These are phyloP conservation scores for Rhizopogon vesiculosus DNA, from an alignment of 768 basidiomycete species.

Conservation along the genomic window DNA sequence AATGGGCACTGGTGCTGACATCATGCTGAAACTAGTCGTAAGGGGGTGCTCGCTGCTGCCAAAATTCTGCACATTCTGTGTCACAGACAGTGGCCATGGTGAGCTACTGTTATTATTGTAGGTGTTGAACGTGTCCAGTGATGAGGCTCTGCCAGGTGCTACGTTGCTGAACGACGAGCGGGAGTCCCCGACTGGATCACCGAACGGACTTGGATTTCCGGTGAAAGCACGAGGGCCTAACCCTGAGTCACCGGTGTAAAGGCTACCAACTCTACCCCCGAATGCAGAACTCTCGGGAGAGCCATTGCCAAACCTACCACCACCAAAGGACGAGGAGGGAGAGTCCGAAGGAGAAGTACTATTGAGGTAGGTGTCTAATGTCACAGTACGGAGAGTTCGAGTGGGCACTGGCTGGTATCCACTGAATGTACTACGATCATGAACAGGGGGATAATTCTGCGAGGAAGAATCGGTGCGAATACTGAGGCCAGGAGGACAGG, in stretches of 20 bases:
- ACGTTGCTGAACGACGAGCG: constrained; percentile 30
- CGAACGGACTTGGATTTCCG: constrained; percentile 32
- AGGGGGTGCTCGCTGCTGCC: constrained; percentile 19
- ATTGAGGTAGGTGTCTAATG: constrained; percentile 53
- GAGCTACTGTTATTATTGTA: constrained; percentile 28
- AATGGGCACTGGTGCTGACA: constrained; percentile 13
- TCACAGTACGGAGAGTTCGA: constrained; percentile 52
- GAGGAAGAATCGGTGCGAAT: constrained; percentile 44
- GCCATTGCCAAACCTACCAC: constrained; percentile 54
- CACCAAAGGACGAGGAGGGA: constrained; percentile 68
- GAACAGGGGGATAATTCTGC: constrained; percentile 35
- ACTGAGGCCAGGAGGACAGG: constrained; percentile 50
- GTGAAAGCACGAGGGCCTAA: constrained; percentile 27
- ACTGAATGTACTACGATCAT: constrained; percentile 35
- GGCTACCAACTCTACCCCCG: constrained; percentile 38
- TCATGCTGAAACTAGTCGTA: constrained; percentile 18
- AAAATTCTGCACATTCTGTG: constrained; percentile 15
- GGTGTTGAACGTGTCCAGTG: constrained; percentile 35
- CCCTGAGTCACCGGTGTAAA: constrained; percentile 33
- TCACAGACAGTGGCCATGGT: constrained; percentile 31
- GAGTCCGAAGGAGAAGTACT: constrained; percentile 61
- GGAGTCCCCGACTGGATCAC: constrained; percentile 37
- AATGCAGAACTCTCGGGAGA: constrained; percentile 68
- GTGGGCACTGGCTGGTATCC: constrained; percentile 67
- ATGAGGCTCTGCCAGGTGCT: constrained; percentile 25